Evolutionary conservation across 2,329 filamentous ascomycete genomes (phyloP).

Genomic region (Piedraia hortae): DNA sequence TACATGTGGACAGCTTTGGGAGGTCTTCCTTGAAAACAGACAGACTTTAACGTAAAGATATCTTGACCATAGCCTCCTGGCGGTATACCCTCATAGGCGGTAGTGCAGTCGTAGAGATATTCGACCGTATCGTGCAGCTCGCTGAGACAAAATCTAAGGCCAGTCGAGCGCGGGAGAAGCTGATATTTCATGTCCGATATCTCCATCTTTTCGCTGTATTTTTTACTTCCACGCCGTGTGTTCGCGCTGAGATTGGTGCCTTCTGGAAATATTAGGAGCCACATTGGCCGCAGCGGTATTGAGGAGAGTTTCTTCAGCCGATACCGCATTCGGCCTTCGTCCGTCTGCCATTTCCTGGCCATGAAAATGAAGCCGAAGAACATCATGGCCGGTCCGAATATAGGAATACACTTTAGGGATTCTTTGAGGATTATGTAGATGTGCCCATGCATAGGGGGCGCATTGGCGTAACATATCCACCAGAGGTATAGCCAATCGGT

Average conservation of each 20-base stretch:
- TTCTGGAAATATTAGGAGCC: slow-evolving; percentile 68
- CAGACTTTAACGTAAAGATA: slow-evolving; percentile 59
- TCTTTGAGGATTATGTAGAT: slow-evolving; percentile 80
- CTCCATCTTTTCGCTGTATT: slow-evolving; percentile 48
- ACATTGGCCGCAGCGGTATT: slow-evolving; percentile 37
- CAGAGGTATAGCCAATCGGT: slow-evolving; percentile 85
- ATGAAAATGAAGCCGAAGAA: slow-evolving; percentile 80
- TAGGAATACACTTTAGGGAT: slow-evolving; percentile 55
- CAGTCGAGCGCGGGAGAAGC: slow-evolving; percentile 54
- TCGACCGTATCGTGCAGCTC: slow-evolving; percentile 49
- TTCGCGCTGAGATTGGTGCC: slow-evolving; percentile 63
- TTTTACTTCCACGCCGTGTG: slow-evolving; percentile 37
- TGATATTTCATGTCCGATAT: slow-evolving; percentile 41
- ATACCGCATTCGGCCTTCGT: slow-evolving; percentile 46
- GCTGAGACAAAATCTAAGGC: slow-evolving; percentile 50
- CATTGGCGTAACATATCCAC: slow-evolving; percentile 51
- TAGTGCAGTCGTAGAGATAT: slow-evolving; percentile 76
- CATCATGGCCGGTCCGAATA: slow-evolving; percentile 60
- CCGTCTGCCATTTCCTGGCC: slow-evolving; percentile 66
- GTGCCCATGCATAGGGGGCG: slow-evolving; percentile 43
- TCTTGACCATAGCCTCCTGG: slow-evolving; percentile 58
- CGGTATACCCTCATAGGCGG: slow-evolving; percentile 84
- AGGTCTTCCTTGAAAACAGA: slow-evolving; percentile 66
- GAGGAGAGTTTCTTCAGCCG: slow-evolving; percentile 37
- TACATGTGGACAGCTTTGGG: slow-evolving; percentile 91